Evolutionary conservation across 768 basidiomycete species (phyloP).

Genomic region (Suillus ampliporus): DNA sequence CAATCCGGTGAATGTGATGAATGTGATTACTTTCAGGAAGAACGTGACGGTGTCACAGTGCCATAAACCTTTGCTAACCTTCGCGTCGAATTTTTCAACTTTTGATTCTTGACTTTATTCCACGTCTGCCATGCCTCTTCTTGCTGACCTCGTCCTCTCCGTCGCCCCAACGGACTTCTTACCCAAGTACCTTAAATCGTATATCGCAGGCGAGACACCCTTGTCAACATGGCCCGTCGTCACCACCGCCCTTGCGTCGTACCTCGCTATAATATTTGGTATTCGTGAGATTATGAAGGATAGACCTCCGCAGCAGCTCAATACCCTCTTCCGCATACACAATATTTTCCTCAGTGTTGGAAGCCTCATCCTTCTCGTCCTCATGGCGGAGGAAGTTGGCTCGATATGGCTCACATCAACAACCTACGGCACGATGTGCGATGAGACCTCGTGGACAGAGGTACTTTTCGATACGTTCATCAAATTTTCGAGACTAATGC

Average conservation of each 20-base stretch:
- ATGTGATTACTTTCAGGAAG: conserved; percentile 3
- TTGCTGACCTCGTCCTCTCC: conserved; percentile 74
- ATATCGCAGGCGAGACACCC: conserved; percentile 62
- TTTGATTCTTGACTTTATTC: conserved; percentile 28
- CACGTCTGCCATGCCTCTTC: conserved; percentile 61
- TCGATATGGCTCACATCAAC: conserved; percentile 79
- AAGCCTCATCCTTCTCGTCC: conserved; percentile 80
- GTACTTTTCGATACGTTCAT: conserved; percentile 52
- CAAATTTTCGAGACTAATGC: conserved; percentile 10
- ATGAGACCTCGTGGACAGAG: conserved; percentile 80
- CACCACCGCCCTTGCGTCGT: conserved; percentile 68
- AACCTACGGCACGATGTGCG: conserved; percentile 79
- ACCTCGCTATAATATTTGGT: conserved; percentile 90
- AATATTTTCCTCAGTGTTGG: conserved; percentile 88
- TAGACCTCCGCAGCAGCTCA: conserved; percentile 74
- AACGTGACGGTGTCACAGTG: conserved; percentile 34
- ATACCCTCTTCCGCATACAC: conserved; percentile 85
- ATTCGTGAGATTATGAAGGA: conserved; percentile 85
- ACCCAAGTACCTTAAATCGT: conserved; percentile 45
- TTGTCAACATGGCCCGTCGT: conserved; percentile 71
- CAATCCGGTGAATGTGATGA: too few species aligned
- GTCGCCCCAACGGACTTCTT: conserved; percentile 54
- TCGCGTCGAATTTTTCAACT: conserved; percentile 22
- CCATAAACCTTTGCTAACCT: conserved; percentile 29
- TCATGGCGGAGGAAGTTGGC: conserved; percentile 91